Evolutionary conservation across 2,329 filamentous ascomycete species (phyloP).

Genomic region (Pseudogymnoascus sp.): DNA sequence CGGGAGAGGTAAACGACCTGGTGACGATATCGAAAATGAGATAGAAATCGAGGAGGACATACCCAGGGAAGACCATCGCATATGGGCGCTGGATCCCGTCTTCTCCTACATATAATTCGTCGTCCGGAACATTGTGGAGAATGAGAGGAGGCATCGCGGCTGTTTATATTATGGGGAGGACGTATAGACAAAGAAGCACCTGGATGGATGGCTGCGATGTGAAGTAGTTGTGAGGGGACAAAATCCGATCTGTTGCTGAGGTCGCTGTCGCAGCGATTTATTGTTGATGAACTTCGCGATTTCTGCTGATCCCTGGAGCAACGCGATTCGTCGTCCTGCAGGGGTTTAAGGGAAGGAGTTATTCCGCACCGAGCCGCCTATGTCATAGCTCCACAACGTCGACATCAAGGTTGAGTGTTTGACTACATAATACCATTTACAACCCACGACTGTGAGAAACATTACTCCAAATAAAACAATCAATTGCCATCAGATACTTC

Average conservation of each 20-base stretch:
- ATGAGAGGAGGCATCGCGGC: constrained; percentile 55
- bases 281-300: constrained; percentile 10
- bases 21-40: not conserved
- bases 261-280: constrained; percentile 2
- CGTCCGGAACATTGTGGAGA: constrained; percentile 61
- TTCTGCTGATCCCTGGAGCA: constrained; percentile 8
- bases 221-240: not conserved
- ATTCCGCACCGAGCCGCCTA: constrained; percentile 9
- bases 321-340: constrained; percentile 1
- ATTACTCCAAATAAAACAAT: not conserved
- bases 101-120: constrained; percentile 59
- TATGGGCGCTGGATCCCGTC: constrained; percentile 60
- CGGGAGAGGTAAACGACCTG: not conserved
- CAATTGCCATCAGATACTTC: constrained; percentile 9
- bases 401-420: not conserved
- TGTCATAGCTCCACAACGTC: constrained; percentile 8
- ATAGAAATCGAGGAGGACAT: constrained; percentile 25
- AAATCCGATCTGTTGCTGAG: constrained; percentile 1
- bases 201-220: not conserved
- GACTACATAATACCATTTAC: not conserved
- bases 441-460: not conserved
- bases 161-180: not conserved
- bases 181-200: not conserved
- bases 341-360: constrained; percentile 4
- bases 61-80: constrained; percentile 60